A percentile compares a stretch with the other conserved stretches of the same genome.
phyloP scores from a whole-genome alignment of 139 green algal genomes.

The Zygnema circumcarinatum region DNA sequence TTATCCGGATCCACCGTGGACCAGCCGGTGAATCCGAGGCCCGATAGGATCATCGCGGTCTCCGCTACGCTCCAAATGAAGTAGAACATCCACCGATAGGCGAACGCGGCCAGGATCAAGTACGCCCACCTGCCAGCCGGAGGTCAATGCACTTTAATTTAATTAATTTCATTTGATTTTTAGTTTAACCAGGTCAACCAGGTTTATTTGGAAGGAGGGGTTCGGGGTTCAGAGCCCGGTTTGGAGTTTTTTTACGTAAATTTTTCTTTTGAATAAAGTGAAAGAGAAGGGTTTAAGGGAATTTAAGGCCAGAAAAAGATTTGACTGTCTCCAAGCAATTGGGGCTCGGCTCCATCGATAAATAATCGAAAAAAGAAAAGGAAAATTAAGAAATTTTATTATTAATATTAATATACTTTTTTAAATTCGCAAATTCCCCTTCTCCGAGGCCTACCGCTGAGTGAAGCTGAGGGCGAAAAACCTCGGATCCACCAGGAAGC shows the following conservation, averaged over 20 bases:
- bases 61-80: constrained; percentile 58
- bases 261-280: not conserved
- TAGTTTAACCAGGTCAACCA: not conserved
- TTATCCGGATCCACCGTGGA: not conserved
- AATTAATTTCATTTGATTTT: not conserved
- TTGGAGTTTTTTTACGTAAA: too few relatives aligned
- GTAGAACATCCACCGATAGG: constrained; percentile 58
- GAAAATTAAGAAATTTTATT: not conserved
- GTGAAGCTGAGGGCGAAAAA: not conserved
- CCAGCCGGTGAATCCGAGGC: constrained; percentile 58
- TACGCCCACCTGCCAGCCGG: constrained; percentile 30
- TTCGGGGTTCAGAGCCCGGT: too few relatives aligned
- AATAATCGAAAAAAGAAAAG: not conserved
- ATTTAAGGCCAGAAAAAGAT: too few relatives aligned
- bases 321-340: too few relatives aligned
- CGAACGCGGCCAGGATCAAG: constrained; percentile 25
- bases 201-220: not conserved
- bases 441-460: not conserved
- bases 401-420: too few relatives aligned
- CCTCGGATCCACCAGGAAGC: not conserved
- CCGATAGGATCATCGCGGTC: constrained; percentile 47
- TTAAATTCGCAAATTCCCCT: too few relatives aligned
- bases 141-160: not conserved
- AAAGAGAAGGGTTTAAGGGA: not conserved
- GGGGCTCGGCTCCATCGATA: too few relatives aligned